A percentile compares a stretch with the other conserved stretches of the same genome.
phyloP scores from a whole-genome alignment of 768 basidiomycete genomes.

The Boletus bicolor region DNA sequence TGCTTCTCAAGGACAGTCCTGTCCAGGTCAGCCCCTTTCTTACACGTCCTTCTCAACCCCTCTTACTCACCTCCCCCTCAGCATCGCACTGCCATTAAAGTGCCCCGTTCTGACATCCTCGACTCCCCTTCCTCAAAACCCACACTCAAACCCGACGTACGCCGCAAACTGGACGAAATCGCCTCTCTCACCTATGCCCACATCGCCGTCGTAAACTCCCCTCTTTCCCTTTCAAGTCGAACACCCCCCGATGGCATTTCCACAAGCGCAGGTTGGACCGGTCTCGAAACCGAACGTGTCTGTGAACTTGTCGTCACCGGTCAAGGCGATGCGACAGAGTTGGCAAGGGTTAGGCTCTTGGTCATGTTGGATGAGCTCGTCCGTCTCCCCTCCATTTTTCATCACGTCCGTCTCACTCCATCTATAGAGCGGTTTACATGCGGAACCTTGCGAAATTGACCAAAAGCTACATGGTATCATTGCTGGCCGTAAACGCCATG shows the following conservation, averaged over 20 bases:
- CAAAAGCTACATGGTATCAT: conserved; percentile 91
- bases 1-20: conserved; percentile 87
- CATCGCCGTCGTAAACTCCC: conserved; percentile 90
- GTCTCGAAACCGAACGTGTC: conserved; percentile 89
- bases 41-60: background rate
- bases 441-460: conserved; percentile 91
- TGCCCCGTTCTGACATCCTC: conserved; percentile 89
- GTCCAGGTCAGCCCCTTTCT: conserved; percentile 55
- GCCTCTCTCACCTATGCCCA: conserved; percentile 90
- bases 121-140: conserved; percentile 80
- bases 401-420: background rate
- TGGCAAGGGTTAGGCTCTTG: conserved; percentile 84
- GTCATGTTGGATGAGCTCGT: conserved; percentile 96
- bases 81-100: conserved; percentile 86
- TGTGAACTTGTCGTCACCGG: conserved; percentile 94
- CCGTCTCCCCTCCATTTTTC: conserved; percentile 31
- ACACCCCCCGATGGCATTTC: conserved; percentile 77
- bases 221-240: conserved; percentile 67
- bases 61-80: conserved; percentile 32
- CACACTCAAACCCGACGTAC: conserved; percentile 75
- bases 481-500: conserved; percentile 81
- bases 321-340: conserved; percentile 81
- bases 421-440: conserved; percentile 79
- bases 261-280: conserved; percentile 77
- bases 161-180: conserved; percentile 87